These are phyloP conservation scores for Nitzschia putrida DNA, from an alignment of 108 stramenopile genomes.

Conservation along the genomic window DNA sequence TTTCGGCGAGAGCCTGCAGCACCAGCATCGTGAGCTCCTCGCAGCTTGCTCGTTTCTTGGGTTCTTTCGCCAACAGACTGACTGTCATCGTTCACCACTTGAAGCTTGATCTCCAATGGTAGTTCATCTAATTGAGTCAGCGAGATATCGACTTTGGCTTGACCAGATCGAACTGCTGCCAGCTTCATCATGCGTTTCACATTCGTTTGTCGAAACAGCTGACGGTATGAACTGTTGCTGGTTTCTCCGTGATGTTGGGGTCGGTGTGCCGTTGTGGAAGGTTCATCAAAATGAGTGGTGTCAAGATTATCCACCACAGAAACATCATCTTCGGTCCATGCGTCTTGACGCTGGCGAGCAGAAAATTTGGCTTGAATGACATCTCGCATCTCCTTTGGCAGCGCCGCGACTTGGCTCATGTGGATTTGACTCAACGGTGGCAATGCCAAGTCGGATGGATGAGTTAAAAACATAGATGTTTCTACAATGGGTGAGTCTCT, in stretches of 20 bases:
- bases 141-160: conserved; percentile 39
- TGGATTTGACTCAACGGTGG: conserved; percentile 55
- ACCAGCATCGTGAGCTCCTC: too few species aligned
- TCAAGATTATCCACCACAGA: neutral
- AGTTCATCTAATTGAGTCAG: conserved; percentile 62
- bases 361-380: conserved; percentile 14
- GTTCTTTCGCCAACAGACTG: conserved; percentile 26
- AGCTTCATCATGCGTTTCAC: conserved; percentile 75
- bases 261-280: neutral
- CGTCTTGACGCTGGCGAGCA: neutral
- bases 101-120: conserved; percentile 73
- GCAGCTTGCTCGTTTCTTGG: neutral
- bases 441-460: conserved; percentile 18
- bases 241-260: neutral
- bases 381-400: conserved; percentile 41
- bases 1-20: too few species aligned
- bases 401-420: conserved; percentile 47
- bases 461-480: neutral
- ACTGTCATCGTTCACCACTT: conserved; percentile 64
- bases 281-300: neutral
- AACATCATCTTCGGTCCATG: neutral
- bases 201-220: conserved; percentile 51
- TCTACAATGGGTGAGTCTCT: too few species aligned
- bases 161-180: conserved; percentile 63
- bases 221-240: neutral